A percentile compares a stretch with the other conserved stretches of the same genome.
Evolutionary conservation across 352 stramenopile species (phyloP).

Genomic region (Pythium chondricola): DNA sequence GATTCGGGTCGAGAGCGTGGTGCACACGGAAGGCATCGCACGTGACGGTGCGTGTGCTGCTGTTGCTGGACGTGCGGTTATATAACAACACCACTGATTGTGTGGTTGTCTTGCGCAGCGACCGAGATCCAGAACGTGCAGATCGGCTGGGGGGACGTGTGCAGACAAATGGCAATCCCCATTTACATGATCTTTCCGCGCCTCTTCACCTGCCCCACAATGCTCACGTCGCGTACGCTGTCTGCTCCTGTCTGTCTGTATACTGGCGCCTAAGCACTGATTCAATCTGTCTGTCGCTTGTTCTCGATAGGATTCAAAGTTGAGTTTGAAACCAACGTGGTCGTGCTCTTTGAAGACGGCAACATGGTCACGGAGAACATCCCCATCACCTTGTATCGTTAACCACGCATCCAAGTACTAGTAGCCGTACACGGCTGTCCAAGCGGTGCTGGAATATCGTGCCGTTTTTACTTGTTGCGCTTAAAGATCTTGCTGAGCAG

Average conservation of each 20-base stretch:
- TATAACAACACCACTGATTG: neutral
- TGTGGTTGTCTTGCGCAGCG: constrained; percentile 30
- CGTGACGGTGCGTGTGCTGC: constrained; percentile 49
- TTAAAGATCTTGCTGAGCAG: constrained; percentile 97
- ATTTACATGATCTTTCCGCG: constrained; percentile 94
- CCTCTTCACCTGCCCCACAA: constrained; percentile 90
- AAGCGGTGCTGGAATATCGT: too few relatives aligned
- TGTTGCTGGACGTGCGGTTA: neutral
- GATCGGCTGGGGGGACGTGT: constrained; percentile 89
- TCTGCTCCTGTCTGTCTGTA: too few relatives aligned
- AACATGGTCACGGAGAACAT: constrained; percentile 91
- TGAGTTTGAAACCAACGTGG: constrained; percentile 91
- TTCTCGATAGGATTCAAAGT: constrained; percentile 85
- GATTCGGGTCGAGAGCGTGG: constrained; percentile 86
- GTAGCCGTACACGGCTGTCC: neutral
- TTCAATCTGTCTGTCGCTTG: neutral
- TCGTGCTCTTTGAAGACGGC: constrained; percentile 88
- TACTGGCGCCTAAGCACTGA: too few relatives aligned
- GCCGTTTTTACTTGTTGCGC: constrained; percentile 91
- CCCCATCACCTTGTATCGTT: constrained; percentile 81
- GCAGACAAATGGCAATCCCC: constrained; percentile 83
- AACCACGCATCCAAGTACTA: neutral
- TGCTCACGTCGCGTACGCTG: constrained; percentile 60
- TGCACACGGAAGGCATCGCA: constrained; percentile 64
- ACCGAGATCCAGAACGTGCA: constrained; percentile 94